Evolutionary conservation across 2,329 filamentous ascomycete species (phyloP).

Genomic region (Parascedosporium putredinis): DNA sequence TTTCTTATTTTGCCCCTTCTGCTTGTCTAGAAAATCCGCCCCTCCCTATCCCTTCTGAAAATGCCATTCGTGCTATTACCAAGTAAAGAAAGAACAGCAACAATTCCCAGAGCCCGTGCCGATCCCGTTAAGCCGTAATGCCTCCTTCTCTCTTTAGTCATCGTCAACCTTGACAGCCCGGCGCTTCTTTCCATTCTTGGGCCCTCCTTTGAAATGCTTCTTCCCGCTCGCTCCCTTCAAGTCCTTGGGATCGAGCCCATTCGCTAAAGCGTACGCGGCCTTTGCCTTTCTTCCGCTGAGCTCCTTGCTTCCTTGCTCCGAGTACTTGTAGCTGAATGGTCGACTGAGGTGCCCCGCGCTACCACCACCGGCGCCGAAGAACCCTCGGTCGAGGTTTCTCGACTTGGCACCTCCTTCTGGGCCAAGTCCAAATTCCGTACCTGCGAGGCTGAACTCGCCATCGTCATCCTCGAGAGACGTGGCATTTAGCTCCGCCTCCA

Average conservation of each 20-base stretch:
- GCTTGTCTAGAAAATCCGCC: too few relatives aligned
- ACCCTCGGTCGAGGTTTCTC: conserved; percentile 70
- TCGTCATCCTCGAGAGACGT: conserved; percentile 28
- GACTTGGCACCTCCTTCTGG: conserved; percentile 61
- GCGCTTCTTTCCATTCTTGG: conserved; percentile 45
- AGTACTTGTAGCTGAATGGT: conserved; percentile 87
- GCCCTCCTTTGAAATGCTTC: conserved; percentile 87
- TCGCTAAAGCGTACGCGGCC: conserved; percentile 72
- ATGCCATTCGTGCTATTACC: too few relatives aligned
- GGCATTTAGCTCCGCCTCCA: conserved; percentile 40
- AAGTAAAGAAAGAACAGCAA: too few relatives aligned
- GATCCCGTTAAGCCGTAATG: too few relatives aligned
- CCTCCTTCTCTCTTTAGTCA: background rate
- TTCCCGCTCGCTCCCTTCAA: conserved; percentile 57
- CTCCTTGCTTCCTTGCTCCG: conserved; percentile 63
- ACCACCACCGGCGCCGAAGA: conserved; percentile 60
- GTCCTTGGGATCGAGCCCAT: conserved; percentile 73
- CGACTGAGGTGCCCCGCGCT: conserved; percentile 57
- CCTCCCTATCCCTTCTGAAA: too few relatives aligned
- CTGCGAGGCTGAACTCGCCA: background rate
- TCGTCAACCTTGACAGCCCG: conserved; percentile 29
- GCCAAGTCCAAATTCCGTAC: conserved; percentile 11
- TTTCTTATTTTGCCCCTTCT: too few relatives aligned
- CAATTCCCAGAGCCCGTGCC: too few relatives aligned
- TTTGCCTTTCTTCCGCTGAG: conserved; percentile 76